These are phyloP conservation scores for Pleurotus tuoliensis DNA, from an alignment of 768 basidiomycete species.

Conservation along the genomic window DNA sequence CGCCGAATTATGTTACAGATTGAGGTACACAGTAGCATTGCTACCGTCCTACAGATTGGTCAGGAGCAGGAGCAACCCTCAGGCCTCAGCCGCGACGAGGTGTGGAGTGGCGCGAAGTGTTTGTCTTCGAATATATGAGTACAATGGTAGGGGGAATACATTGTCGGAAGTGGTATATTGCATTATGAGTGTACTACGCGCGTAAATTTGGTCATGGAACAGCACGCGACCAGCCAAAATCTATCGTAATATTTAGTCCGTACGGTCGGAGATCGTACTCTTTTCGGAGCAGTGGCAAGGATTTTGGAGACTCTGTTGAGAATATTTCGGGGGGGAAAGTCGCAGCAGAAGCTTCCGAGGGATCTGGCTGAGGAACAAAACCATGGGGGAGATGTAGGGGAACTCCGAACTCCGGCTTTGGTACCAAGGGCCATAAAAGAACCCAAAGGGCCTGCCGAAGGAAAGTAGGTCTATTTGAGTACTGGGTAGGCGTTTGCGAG, in stretches of 20 bases:
- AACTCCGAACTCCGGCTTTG: not conserved
- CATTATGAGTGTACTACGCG: not conserved
- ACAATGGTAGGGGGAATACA: too few relatives aligned
- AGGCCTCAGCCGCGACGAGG: too few relatives aligned
- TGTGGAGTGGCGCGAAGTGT: too few relatives aligned
- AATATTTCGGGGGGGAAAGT: not conserved
- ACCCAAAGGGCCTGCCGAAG: not conserved
- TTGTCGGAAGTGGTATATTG: not conserved
- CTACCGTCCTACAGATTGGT: too few relatives aligned
- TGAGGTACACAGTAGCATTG: too few relatives aligned
- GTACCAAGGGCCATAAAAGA: not conserved
- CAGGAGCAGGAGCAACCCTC: too few relatives aligned
- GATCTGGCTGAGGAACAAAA: not conserved
- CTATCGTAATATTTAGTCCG: conserved; percentile 69
- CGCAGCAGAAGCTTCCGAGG: not conserved
- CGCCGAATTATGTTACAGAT: too few relatives aligned
- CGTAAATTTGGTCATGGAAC: not conserved
- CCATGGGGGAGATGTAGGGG: not conserved
- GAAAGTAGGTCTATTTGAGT: not conserved
- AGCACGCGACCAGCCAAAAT: conserved; percentile 60
- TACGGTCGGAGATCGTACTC: conserved; percentile 72
- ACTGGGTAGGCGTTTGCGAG: not conserved
- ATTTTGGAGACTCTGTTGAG: not conserved
- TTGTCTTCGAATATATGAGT: too few relatives aligned
- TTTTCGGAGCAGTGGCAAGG: conserved; percentile 30